phyloP scores from a whole-genome alignment of 2,329 filamentous ascomycete species.

The Periconia macrospinosa region DNA sequence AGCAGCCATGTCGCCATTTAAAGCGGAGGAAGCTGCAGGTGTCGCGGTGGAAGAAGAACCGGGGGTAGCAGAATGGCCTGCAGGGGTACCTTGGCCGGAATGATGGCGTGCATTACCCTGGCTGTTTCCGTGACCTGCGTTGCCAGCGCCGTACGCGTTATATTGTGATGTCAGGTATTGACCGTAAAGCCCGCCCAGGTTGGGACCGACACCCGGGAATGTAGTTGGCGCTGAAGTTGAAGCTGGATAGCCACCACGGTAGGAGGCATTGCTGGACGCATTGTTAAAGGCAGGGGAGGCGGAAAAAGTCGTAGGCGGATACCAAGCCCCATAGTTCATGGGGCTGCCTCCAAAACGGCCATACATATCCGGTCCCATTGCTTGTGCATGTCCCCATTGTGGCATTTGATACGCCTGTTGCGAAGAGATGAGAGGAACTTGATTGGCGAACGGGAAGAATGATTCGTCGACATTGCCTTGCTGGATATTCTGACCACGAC shows the following conservation, averaged over 20 bases:
- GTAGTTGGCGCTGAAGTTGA: conserved; percentile 5
- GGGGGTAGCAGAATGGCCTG: conserved; percentile 6
- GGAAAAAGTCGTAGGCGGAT: conserved; percentile 30
- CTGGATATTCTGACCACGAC: conserved; percentile 16
- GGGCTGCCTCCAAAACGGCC: conserved; percentile 30
- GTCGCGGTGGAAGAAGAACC: conserved; percentile 16
- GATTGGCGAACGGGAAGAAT: conserved; percentile 36
- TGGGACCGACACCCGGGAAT: conserved; percentile 15
- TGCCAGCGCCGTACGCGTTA: conserved; percentile 7
- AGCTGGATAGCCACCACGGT: conserved; percentile 24
- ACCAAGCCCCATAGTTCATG: conserved; percentile 36
- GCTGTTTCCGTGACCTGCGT: neutral
- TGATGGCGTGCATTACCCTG: neutral
- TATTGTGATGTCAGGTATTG: conserved; percentile 15
- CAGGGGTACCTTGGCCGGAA: neutral
- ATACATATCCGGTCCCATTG: conserved; percentile 22
- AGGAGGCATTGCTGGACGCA: conserved; percentile 20
- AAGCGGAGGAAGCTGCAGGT: conserved; percentile 25
- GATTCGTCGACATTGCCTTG: conserved; percentile 28
- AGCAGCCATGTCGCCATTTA: neutral
- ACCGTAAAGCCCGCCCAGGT: conserved; percentile 17
- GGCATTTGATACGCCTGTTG: conserved; percentile 30
- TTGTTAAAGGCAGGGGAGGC: conserved; percentile 24
- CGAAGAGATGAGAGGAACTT: conserved; percentile 26
- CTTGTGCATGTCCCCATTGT: conserved; percentile 28